These are phyloP conservation scores for Asterella californica DNA, from an alignment of 225 moss, liverwort and hornwort species.

Conservation along the genomic window DNA sequence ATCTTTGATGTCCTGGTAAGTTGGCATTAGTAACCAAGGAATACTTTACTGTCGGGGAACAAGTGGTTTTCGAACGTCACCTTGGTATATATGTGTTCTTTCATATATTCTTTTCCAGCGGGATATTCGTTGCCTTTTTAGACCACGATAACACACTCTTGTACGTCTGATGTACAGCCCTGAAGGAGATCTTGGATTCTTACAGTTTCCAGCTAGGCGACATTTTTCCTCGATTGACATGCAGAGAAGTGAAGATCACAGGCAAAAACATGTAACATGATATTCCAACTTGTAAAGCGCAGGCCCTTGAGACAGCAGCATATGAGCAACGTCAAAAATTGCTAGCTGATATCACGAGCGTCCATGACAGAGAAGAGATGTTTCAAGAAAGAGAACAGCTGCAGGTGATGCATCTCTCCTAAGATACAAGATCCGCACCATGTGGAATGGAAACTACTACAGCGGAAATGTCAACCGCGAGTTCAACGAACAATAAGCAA, in stretches of 20 bases:
- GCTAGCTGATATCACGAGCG: constrained; percentile 59
- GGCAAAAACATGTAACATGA: not conserved
- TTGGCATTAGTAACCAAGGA: not conserved
- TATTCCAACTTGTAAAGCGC: constrained; percentile 4
- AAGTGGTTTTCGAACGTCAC: not conserved
- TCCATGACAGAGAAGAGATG: constrained; percentile 67
- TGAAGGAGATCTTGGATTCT: not conserved
- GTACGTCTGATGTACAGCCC: not conserved
- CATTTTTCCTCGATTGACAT: not conserved
- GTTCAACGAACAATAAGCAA: not conserved
- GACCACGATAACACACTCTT: not conserved
- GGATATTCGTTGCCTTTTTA: no score
- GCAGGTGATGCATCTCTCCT: constrained; percentile 40
- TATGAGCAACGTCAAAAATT: constrained; percentile 84
- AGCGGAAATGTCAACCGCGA: not conserved
- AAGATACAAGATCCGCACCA: not conserved
- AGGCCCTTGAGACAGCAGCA: constrained; percentile 78
- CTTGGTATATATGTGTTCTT: not conserved
- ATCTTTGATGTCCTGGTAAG: not conserved
- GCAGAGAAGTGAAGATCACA: not conserved
- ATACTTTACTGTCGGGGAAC: not conserved
- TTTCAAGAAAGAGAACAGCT: constrained; percentile 55
- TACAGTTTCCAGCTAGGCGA: not conserved
- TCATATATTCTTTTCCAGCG: no score
- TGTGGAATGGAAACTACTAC: not conserved